These are phyloP conservation scores for Rhodotorula kratochvilovae DNA, from an alignment of 768 basidiomycete species.

Conservation along the genomic window DNA sequence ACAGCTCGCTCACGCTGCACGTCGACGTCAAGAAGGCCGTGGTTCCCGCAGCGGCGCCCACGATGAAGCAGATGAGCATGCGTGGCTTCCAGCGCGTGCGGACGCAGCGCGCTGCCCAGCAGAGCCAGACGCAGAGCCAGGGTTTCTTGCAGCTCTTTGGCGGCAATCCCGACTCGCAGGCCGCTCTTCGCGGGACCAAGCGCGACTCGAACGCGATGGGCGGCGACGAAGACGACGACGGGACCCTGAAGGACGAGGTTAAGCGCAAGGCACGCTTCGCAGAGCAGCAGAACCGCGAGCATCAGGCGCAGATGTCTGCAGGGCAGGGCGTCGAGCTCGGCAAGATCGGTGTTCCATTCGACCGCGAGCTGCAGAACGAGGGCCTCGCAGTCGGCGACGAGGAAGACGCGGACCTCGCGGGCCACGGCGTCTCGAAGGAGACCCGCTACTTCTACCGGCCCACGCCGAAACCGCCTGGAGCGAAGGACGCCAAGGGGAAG, in stretches of 20 bases:
- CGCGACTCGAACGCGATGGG: slow-evolving; percentile 48
- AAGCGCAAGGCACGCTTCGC: slow-evolving; percentile 16
- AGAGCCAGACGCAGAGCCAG: slow-evolving; percentile 7
- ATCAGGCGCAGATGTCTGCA: background rate
- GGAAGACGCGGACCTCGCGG: slow-evolving; percentile 19
- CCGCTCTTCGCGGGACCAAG: slow-evolving; percentile 2
- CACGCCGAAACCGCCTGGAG: background rate
- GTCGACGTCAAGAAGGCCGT: slow-evolving; percentile 79
- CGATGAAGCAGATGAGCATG: slow-evolving; percentile 63
- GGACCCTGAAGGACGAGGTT: slow-evolving; percentile 43
- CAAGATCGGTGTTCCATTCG: slow-evolving; percentile 17
- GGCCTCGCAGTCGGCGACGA: slow-evolving; percentile 32
- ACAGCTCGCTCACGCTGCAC: slow-evolving; percentile 68
- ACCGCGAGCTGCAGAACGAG: slow-evolving; percentile 1
- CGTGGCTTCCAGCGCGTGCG: slow-evolving; percentile 18
- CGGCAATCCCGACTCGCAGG: too few relatives aligned
- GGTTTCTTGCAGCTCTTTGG: background rate
- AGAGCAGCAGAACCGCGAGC: slow-evolving; percentile 9
- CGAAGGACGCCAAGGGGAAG: background rate
- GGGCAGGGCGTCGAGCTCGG: slow-evolving; percentile 16
- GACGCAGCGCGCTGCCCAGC: background rate
- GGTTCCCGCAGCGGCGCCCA: slow-evolving; percentile 61
- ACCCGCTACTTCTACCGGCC: slow-evolving; percentile 22
- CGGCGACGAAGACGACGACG: slow-evolving; percentile 36
- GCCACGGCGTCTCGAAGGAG: slow-evolving; percentile 17